Conservation (phyloP, 805 yeast genomes). For the Metschnikowia aberdeeniae region DNA sequence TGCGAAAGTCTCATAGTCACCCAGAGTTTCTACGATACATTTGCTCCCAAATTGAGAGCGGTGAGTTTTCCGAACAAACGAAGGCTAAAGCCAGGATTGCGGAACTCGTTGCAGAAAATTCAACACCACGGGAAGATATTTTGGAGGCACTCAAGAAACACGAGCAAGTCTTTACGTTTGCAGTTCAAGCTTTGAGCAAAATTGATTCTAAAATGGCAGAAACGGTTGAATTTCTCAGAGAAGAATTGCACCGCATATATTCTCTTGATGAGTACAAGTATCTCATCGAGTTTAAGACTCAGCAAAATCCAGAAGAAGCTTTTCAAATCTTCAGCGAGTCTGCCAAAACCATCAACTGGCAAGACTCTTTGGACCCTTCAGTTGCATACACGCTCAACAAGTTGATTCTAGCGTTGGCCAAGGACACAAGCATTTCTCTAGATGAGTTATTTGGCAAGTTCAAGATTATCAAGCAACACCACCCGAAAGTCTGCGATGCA, state of each 20-base stretch:
- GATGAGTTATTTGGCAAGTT: slow-evolving; percentile 28
- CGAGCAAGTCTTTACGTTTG: not conserved
- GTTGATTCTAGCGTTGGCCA: slow-evolving; percentile 36
- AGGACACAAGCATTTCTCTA: slow-evolving; percentile 21
- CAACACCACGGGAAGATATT: no score
- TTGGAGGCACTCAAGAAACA: not conserved
- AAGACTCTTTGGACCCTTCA: slow-evolving; percentile 12
- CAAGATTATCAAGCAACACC: slow-evolving; percentile 34
- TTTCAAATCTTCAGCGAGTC: slow-evolving; percentile 31
- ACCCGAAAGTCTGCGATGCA: slow-evolving; percentile 26
- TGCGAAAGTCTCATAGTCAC: not conserved
- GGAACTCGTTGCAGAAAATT: no score
- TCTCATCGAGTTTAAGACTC: slow-evolving; percentile 27
- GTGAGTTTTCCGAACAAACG: not conserved
- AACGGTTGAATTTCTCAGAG: not conserved
- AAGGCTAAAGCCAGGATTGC: not conserved
- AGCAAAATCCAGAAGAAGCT: slow-evolving; percentile 21
- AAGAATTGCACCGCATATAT: not conserved
- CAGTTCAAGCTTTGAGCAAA: not conserved
- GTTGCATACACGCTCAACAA: slow-evolving; percentile 34
- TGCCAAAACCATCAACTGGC: slow-evolving; percentile 10
- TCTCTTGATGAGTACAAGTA: slow-evolving; percentile 16
- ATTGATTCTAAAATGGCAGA: no score
- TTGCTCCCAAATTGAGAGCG: not conserved
- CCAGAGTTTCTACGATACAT: not conserved